phyloP scores from a whole-genome alignment of 768 basidiomycete genomes.

The Termitomyces sp. region DNA sequence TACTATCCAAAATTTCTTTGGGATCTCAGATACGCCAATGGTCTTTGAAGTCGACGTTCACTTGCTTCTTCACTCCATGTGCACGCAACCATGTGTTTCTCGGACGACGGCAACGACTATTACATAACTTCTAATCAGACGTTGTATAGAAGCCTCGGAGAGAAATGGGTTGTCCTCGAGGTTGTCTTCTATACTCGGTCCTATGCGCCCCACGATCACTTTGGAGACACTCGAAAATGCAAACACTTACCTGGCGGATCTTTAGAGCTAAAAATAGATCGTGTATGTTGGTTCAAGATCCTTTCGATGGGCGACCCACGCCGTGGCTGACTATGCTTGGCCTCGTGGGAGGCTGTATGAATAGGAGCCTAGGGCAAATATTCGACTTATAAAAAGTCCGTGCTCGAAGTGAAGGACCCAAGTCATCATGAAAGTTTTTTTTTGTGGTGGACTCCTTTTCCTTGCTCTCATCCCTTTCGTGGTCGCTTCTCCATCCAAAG shows the following conservation, averaged over 20 bases:
- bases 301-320: neutral
- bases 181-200: neutral
- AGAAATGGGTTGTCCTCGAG: neutral
- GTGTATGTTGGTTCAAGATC: neutral
- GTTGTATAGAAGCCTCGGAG: neutral
- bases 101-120: too few relatives aligned
- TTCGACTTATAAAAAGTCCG: neutral
- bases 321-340: neutral
- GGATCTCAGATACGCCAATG: neutral
- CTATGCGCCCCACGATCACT: neutral
- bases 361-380: neutral
- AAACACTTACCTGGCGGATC: neutral
- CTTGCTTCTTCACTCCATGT: neutral
- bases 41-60: neutral
- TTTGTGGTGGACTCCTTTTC: slow-evolving; percentile 2
- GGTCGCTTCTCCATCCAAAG: slow-evolving; percentile 15
- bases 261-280: slow-evolving; percentile 4
- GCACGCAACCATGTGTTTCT: neutral
- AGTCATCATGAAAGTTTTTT: slow-evolving; percentile 7
- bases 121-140: too few relatives aligned
- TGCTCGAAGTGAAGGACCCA: neutral
- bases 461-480: slow-evolving; percentile 6
- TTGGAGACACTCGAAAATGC: neutral
- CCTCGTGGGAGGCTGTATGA: neutral
- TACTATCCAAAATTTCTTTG: neutral